These are phyloP conservation scores for Candida khao-thaluensis DNA, from an alignment of 805 yeast species.

Conservation along the genomic window DNA sequence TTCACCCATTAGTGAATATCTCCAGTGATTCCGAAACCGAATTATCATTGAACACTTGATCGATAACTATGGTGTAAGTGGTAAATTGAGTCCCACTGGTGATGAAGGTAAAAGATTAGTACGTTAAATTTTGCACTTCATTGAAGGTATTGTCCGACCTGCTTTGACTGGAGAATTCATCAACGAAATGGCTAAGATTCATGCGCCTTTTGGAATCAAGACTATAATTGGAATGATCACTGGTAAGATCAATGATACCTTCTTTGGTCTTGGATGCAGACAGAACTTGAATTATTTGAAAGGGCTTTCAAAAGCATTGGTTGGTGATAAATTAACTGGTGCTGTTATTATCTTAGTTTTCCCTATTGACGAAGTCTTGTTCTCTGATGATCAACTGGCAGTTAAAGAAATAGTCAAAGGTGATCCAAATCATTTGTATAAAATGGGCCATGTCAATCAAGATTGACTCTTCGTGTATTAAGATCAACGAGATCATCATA, in stretches of 20 bases:
- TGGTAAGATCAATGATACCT: conserved; percentile 23
- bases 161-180: conserved; percentile 36
- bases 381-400: conserved; percentile 22
- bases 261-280: conserved; percentile 24
- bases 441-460: too few species aligned
- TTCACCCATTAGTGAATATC: conserved; percentile 41
- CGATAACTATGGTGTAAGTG: conserved; percentile 45
- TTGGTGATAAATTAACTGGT: conserved; percentile 49
- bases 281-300: conserved; percentile 31
- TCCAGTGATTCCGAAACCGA: conserved; percentile 58
- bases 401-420: conserved; percentile 17
- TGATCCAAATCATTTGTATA: too few species aligned
- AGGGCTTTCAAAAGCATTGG: conserved; percentile 36
- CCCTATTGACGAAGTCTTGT: conserved; percentile 35
- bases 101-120: conserved; percentile 43
- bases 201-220: conserved; percentile 28
- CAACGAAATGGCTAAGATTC: conserved; percentile 22
- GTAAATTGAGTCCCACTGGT: conserved; percentile 37
- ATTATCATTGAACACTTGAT: conserved; percentile 52
- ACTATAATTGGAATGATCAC: conserved; percentile 23
- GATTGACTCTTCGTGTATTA: too few species aligned
- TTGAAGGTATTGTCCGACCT: conserved; percentile 65
- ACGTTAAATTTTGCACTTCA: conserved; percentile 52
- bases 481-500: too few species aligned
- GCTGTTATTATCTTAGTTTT: conserved; percentile 57